Conservation (phyloP, 2,329 filamentous ascomycete genomes). For the Aspergillus ustus region DNA sequence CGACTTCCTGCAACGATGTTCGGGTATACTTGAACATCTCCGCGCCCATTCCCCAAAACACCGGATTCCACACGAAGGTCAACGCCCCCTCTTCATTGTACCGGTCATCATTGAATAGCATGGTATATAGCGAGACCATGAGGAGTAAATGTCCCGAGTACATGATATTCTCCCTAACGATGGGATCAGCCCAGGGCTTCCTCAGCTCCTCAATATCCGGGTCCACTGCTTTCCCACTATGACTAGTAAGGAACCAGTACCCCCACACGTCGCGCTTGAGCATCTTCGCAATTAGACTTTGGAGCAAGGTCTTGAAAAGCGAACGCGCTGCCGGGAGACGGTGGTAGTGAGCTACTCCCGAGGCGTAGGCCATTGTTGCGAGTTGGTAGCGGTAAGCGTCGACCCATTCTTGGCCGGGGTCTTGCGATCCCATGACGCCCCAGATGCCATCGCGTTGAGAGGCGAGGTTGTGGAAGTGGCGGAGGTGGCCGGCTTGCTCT, state of each 20-base stretch:
- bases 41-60: constrained; percentile 45
- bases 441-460: constrained; percentile 1
- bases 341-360: constrained; percentile 45
- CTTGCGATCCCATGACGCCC: constrained; percentile 26
- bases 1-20: constrained; percentile 39
- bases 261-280: constrained; percentile 48
- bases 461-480: constrained; percentile 5
- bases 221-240: constrained; percentile 39
- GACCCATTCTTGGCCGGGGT: constrained; percentile 44
- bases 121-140: constrained; percentile 47
- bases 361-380: constrained; percentile 48
- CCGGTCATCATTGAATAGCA: constrained; percentile 50
- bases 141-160: constrained; percentile 48
- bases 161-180: constrained; percentile 49
- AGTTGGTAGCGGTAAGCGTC: constrained; percentile 44
- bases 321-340: constrained; percentile 41
- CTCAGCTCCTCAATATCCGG: constrained; percentile 45
- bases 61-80: constrained; percentile 45
- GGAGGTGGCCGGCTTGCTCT: constrained; percentile 4
- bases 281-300: constrained; percentile 48
- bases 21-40: constrained; percentile 42
- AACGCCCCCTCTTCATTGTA: constrained; percentile 41
- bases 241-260: constrained; percentile 49
- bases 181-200: constrained; percentile 49
- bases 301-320: constrained; percentile 41